Evolutionary conservation across 305 asterid species (phyloP), one percentile per base, ranked within the genome.

Genomic region (Fraxinus paxiana): DNA sequence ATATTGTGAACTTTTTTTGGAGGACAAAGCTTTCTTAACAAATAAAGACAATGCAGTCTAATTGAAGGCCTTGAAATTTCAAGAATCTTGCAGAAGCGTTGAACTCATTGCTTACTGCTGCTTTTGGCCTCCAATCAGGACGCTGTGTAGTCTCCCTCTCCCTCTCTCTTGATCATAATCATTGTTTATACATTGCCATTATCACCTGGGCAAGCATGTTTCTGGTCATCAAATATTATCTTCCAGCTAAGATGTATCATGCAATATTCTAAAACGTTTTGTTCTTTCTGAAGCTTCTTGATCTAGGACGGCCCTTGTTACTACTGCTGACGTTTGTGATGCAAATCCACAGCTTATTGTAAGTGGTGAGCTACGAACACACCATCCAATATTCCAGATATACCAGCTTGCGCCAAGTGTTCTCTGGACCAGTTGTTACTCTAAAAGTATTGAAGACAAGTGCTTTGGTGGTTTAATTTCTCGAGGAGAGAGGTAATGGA

Each of bases 241-340:
- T 59, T 20, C 69, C 26, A 20, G 30, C 67, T 56, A 18, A 56
- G 69, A 56, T 56, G 34, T 63, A 22, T 26, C 33, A 24, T 24
- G 34, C 34, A 63, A 63, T 22, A 63, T 63, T 63, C 17, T 63
- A 63, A 63, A 8, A 24, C n/a, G 0, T 24, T 71, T 56, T 56
- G 12, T 7, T 56, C 20, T 20, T 63, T 13, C 80, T 82, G 85
- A 33, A 72, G 80, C 81, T 63, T 20, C 51, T 80, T 76, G 20
- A 56, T 61, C 15, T 31, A 77, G 72, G 63, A 87, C 86, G 89
- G 90, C 89, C 43, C 75, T 84, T 67, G 86, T 87, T 78, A 85
- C 89, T 30, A 85, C 89, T 59, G 89, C 90, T 61, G 90, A 87
- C 75, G 89, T 85, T 71, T 87, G 87, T 37, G 90, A 87, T 31